Conservation (phyloP, 2,329 filamentous ascomycete species). For the Fusarium anthophilum region DNA sequence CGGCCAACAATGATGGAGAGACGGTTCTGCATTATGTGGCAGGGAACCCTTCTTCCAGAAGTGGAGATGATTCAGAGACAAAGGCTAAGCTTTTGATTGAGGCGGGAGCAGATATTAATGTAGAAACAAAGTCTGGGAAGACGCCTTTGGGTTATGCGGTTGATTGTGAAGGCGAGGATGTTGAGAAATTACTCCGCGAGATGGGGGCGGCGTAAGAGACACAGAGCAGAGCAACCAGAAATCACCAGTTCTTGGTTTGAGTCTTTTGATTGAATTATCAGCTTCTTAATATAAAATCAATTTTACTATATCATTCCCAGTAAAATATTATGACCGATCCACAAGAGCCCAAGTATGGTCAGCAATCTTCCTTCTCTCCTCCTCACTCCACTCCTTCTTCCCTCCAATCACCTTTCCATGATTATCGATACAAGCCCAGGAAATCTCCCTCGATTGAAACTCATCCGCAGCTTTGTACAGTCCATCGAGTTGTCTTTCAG, state of each 20-base stretch:
- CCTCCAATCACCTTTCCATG: conserved; percentile 38
- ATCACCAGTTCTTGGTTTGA: not conserved
- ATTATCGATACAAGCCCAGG: conserved; percentile 44
- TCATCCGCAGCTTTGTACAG: conserved; percentile 7
- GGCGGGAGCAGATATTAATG: not conserved
- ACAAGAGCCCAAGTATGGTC: conserved; percentile 44
- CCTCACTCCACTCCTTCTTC: conserved; percentile 43
- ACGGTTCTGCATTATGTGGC: not conserved
- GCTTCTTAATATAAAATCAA: not conserved
- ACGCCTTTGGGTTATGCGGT: not conserved
- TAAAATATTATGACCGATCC: not conserved
- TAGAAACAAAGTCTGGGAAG: not conserved
- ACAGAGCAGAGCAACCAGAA: not conserved
- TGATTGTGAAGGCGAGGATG: too few species aligned
- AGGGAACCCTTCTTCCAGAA: not conserved
- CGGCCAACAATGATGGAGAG: not conserved
- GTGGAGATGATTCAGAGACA: accelerated
- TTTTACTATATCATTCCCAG: not conserved
- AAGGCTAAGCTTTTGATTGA: not conserved
- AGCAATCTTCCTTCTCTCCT: conserved; percentile 41
- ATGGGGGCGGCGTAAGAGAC: not conserved
- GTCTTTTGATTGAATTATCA: too few species aligned
- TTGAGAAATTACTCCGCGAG: not conserved
- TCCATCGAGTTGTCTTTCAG: conserved; percentile 41
- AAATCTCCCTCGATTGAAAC: conserved; percentile 16